Conservation (phyloP, 352 stramenopile genomes). For the Pythium rhizo-oryzae region DNA sequence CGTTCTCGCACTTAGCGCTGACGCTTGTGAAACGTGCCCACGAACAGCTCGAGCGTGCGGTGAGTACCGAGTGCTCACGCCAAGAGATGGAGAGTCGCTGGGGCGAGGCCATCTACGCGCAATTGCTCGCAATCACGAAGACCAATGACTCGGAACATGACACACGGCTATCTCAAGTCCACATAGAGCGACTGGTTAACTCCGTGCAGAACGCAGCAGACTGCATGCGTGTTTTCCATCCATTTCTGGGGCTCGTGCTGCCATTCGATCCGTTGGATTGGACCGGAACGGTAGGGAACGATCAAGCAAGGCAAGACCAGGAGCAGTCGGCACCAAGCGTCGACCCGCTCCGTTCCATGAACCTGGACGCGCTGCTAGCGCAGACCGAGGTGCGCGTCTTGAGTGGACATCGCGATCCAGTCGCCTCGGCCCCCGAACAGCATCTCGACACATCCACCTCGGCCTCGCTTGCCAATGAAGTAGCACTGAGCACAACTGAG, state of each 20-base stretch:
- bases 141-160: not conserved
- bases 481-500: too few relatives aligned
- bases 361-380: not conserved
- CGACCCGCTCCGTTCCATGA: not conserved
- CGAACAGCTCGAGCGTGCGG: not conserved
- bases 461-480: too few relatives aligned
- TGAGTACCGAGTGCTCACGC: constrained; percentile 3
- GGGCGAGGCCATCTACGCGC: constrained; percentile 15
- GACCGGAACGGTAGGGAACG: constrained; percentile 2
- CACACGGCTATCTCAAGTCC: not conserved
- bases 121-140: constrained; percentile 9
- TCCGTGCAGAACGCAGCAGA: constrained; percentile 9
- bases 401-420: too few relatives aligned
- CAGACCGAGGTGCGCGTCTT: not conserved
- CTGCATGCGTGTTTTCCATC: constrained; percentile 17
- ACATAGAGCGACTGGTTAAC: constrained; percentile 21
- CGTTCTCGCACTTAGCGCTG: constrained; percentile 19
- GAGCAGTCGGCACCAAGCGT: not conserved
- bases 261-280: constrained; percentile 32
- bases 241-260: constrained; percentile 24
- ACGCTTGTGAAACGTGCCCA: constrained; percentile 17
- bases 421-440: too few relatives aligned
- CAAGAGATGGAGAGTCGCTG: constrained; percentile 30
- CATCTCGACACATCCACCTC: too few relatives aligned
- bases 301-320: not conserved